Evolutionary conservation across 495 filamentous ascomycete species (phyloP).

Genomic region (Neurospora intermedia): DNA sequence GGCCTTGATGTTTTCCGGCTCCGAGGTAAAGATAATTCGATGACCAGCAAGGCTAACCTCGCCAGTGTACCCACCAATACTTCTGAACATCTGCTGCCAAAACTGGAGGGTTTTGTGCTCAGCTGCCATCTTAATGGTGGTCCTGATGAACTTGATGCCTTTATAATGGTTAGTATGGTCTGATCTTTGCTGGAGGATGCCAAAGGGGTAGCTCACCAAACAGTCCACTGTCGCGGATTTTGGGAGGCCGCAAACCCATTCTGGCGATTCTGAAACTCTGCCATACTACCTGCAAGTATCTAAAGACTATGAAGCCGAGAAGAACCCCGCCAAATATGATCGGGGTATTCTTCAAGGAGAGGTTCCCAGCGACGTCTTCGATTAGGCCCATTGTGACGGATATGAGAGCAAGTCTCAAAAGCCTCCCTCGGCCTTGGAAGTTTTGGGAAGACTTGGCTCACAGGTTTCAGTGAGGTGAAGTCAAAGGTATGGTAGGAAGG

Average conservation of each 20-base stretch:
- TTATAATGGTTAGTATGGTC: neutral
- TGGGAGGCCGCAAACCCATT: constrained; percentile 22
- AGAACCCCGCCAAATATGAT: constrained; percentile 18
- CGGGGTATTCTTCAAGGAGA: constrained; percentile 23
- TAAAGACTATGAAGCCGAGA: constrained; percentile 16
- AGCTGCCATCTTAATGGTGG: constrained; percentile 38
- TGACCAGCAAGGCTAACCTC: constrained; percentile 47
- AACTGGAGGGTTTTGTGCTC: constrained; percentile 45
- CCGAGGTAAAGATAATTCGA: constrained; percentile 53
- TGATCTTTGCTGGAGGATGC: constrained; percentile 8
- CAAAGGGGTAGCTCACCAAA: constrained; percentile 15
- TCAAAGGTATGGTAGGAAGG: neutral
- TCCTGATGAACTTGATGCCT: constrained; percentile 55
- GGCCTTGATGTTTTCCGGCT: constrained; percentile 81
- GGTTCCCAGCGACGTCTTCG: constrained; percentile 23
- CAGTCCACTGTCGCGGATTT: constrained; percentile 16
- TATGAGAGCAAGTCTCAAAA: neutral
- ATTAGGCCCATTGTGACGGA: constrained; percentile 31
- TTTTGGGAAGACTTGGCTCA: neutral
- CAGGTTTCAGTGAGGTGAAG: neutral
- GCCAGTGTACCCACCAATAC: constrained; percentile 37
- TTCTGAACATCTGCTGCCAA: constrained; percentile 45
- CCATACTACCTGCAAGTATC: constrained; percentile 13
- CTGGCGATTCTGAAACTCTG: constrained; percentile 29
- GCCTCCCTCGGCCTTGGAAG: neutral